Conservation (phyloP, 768 basidiomycete genomes). For the Xanthoconium stramineum region DNA sequence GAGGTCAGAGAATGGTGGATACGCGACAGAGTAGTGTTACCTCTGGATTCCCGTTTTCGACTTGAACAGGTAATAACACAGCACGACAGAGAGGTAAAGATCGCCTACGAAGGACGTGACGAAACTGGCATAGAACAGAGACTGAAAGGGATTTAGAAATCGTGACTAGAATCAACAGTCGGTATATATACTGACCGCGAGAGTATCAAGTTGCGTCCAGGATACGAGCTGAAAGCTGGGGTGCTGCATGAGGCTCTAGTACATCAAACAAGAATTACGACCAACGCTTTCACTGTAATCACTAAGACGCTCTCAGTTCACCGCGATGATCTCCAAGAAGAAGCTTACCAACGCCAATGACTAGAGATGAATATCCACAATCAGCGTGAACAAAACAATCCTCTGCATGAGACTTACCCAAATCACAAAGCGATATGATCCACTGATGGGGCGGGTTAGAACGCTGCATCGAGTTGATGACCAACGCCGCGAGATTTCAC, state of each 20-base stretch:
- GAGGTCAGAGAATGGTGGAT: not conserved
- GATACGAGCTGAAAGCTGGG: slow-evolving; percentile 39
- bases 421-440: slow-evolving; percentile 41
- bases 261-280: not conserved
- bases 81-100: slow-evolving; percentile 44
- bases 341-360: slow-evolving; percentile 11
- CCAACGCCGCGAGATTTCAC: slow-evolving; percentile 13
- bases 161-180: not conserved
- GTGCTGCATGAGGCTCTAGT: not conserved
- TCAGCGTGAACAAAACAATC: not conserved
- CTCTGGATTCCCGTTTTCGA: slow-evolving; percentile 51
- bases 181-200: slow-evolving; percentile 34
- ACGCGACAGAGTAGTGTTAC: slow-evolving; percentile 26
- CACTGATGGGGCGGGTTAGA: slow-evolving; percentile 25
- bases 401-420: slow-evolving; percentile 35
- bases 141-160: slow-evolving; percentile 28
- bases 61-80: slow-evolving; percentile 46
- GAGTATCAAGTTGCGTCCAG: slow-evolving; percentile 35
- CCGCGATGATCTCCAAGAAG: not conserved
- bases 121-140: slow-evolving; percentile 51
- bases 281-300: slow-evolving; percentile 53
- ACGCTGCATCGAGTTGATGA: not conserved
- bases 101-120: slow-evolving; percentile 49
- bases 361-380: not conserved
- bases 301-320: slow-evolving; percentile 29